Evolutionary conservation across 176 grass and related monocot genomes (phyloP).

Genomic region (Carex parvula): DNA sequence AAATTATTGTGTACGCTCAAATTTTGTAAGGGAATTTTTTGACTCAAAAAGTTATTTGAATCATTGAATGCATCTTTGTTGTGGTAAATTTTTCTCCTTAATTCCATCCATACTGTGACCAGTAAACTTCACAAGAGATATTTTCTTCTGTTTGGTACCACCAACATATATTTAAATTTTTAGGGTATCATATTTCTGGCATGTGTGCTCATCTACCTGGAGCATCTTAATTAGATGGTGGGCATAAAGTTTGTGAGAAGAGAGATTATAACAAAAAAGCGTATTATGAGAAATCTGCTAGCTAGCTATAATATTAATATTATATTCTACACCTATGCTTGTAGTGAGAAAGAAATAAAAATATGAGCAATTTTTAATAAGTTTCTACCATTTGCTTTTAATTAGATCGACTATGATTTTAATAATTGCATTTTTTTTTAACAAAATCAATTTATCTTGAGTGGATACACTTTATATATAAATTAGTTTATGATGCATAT

Average conservation of each 20-base stretch:
- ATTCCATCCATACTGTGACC: background rate
- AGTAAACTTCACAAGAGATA: background rate
- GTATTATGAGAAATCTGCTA: background rate
- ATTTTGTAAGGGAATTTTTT: background rate
- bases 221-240: background rate
- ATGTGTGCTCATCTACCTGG: background rate
- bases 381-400: too few species aligned
- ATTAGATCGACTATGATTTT: too few species aligned
- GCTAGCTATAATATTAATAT: background rate
- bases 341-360: background rate
- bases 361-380: background rate
- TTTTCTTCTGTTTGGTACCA: background rate
- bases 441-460: too few species aligned
- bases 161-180: background rate
- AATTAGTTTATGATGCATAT: too few species aligned
- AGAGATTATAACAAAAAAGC: constrained; percentile 7
- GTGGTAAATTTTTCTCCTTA: background rate
- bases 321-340: background rate
- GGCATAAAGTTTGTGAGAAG: background rate
- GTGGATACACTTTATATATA: too few species aligned
- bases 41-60: background rate
- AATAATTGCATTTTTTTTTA: too few species aligned
- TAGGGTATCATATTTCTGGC: background rate
- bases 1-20: background rate
- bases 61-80: background rate